These are phyloP conservation scores for Podospora australis DNA, from an alignment of 495 filamentous ascomycete species.

Conservation along the genomic window DNA sequence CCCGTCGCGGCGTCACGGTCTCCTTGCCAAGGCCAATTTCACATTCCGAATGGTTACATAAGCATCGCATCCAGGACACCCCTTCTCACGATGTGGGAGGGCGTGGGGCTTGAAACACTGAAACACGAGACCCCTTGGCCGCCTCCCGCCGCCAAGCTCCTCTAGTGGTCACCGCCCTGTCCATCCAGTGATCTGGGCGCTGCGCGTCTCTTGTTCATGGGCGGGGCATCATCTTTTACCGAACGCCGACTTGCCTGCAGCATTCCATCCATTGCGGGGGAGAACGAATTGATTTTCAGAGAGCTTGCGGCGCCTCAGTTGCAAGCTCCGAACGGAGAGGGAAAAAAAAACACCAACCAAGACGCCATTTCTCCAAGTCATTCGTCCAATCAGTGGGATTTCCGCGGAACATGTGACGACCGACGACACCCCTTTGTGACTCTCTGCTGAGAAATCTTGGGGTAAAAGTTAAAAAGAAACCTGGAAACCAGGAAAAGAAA, in stretches of 20 bases:
- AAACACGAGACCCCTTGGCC: background rate
- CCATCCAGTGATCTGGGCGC: background rate
- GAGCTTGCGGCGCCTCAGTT: background rate
- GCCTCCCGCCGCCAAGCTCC: background rate
- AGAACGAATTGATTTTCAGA: no score
- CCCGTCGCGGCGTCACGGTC: background rate
- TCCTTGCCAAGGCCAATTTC: conserved; percentile 1
- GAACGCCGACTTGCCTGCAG: background rate
- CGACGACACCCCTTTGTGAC: conserved; percentile 14
- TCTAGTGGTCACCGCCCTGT: background rate
- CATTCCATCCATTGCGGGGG: no score
- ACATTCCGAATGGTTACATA: background rate
- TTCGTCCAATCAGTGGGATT: conserved; percentile 15
- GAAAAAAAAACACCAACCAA: background rate
- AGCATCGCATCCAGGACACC: no score
- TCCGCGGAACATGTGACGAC: conserved; percentile 17
- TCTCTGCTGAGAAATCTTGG: background rate
- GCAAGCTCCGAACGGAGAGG: conserved; percentile 1
- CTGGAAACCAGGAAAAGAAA: background rate
- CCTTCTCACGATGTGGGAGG: no score
- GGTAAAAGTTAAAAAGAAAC: background rate
- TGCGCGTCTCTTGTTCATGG: background rate
- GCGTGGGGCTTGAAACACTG: background rate
- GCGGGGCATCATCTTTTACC: background rate
- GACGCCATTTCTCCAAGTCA: conserved; percentile 13